Evolutionary conservation across 2,329 filamentous ascomycete genomes (phyloP).

Genomic region (Ophiostoma quercus): DNA sequence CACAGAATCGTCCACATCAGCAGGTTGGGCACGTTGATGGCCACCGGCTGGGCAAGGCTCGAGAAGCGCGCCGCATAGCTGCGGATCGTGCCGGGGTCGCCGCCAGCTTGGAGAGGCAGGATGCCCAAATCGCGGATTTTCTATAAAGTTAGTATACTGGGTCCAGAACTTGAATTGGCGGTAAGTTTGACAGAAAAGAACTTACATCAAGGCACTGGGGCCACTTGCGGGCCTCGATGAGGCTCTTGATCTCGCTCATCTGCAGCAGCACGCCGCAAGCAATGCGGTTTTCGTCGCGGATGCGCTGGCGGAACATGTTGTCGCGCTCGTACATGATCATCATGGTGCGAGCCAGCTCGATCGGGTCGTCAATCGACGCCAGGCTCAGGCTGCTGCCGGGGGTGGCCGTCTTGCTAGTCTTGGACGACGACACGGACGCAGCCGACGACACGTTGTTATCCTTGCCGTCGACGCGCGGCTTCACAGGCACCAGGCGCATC

Average conservation of each 20-base stretch:
- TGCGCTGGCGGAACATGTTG: constrained; percentile 55
- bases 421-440: constrained; percentile 50
- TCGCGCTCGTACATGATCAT: constrained; percentile 59
- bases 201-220: constrained; percentile 55
- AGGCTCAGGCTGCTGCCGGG: constrained; percentile 55
- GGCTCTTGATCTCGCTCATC: constrained; percentile 56
- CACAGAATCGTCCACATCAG: constrained; percentile 90
- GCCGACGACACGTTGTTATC: constrained; percentile 32
- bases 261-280: constrained; percentile 54
- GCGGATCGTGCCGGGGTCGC: constrained; percentile 74
- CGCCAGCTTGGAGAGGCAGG: constrained; percentile 68
- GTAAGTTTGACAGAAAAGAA: constrained; percentile 27
- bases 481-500: constrained; percentile 71
- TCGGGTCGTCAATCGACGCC: constrained; percentile 55
- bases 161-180: neutral
- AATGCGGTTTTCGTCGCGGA: constrained; percentile 52
- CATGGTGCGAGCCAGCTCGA: constrained; percentile 56
- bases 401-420: constrained; percentile 49
- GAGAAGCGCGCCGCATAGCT: constrained; percentile 76
- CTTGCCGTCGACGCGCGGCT: constrained; percentile 54
- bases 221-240: constrained; percentile 53
- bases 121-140: constrained; percentile 70
- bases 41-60: constrained; percentile 69
- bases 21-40: constrained; percentile 83
- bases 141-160: constrained; percentile 33